These are phyloP conservation scores for Testicularia cyperi DNA, from an alignment of 1,284 basidiomycete species.

Conservation along the genomic window DNA sequence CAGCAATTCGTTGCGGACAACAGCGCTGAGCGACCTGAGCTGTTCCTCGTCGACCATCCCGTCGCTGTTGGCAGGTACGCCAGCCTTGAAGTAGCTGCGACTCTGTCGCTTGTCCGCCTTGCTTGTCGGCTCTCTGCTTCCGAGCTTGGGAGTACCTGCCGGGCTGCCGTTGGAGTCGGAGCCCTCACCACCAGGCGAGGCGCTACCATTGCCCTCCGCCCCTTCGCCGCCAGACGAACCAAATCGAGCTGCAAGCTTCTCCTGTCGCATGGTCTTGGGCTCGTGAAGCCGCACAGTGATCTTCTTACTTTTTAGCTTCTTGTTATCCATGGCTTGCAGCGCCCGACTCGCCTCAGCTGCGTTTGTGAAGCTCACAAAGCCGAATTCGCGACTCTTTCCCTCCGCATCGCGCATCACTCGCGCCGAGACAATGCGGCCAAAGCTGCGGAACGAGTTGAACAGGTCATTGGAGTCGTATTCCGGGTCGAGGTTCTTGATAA, in stretches of 20 bases:
- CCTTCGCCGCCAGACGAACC: slow-evolving; percentile 9
- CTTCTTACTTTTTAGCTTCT: slow-evolving; percentile 65
- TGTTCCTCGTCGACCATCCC: slow-evolving; percentile 65
- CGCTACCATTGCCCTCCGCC: neutral
- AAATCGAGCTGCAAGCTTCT: slow-evolving; percentile 79
- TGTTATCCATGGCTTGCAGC: slow-evolving; percentile 69
- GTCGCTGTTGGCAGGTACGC: slow-evolving; percentile 26
- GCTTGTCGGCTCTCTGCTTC: slow-evolving; percentile 7
- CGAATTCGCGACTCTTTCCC: slow-evolving; percentile 83
- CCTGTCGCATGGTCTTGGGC: slow-evolving; percentile 81
- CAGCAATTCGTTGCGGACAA: slow-evolving; percentile 78
- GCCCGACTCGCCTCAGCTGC: slow-evolving; percentile 68
- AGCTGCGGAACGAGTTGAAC: slow-evolving; percentile 42
- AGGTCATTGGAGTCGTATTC: slow-evolving; percentile 40
- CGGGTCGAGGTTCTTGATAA: slow-evolving; percentile 53
- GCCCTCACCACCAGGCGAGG: neutral
- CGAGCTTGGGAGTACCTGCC: neutral
- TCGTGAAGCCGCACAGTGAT: slow-evolving; percentile 84
- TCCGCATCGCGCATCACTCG: slow-evolving; percentile 87
- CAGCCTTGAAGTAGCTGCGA: slow-evolving; percentile 46
- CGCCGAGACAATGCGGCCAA: slow-evolving; percentile 67
- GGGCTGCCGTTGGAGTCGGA: slow-evolving; percentile 6
- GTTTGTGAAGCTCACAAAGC: slow-evolving; percentile 77
- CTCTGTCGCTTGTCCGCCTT: slow-evolving; percentile 30
- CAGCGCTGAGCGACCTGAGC: slow-evolving; percentile 74